Evolutionary conservation across 768 basidiomycete genomes (phyloP).

Genomic region (Podaxis sp.): DNA sequence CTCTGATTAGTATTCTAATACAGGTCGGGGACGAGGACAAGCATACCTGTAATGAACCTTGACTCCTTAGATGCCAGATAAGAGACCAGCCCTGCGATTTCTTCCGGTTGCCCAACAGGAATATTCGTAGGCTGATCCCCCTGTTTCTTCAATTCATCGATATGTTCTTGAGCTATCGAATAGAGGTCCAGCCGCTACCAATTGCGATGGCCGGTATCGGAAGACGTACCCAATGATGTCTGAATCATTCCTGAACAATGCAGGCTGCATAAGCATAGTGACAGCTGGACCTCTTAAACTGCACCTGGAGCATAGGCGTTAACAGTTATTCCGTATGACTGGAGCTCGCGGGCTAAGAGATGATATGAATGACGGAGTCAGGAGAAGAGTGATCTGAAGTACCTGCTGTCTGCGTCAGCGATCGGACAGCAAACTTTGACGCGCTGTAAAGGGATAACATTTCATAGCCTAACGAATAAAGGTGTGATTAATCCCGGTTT

Average conservation of each 20-base stretch:
- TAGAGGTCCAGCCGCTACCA: background rate
- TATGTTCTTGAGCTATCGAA: background rate
- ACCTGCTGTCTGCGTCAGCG: slow-evolving; percentile 40
- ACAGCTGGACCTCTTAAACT: background rate
- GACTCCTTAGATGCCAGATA: slow-evolving; percentile 22
- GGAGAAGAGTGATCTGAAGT: background rate
- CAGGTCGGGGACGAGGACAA: background rate
- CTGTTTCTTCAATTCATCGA: background rate
- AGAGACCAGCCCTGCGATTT: slow-evolving; percentile 21
- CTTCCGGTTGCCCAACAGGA: slow-evolving; percentile 9
- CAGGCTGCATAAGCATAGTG: background rate
- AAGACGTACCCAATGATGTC: background rate
- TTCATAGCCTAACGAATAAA: too few species aligned
- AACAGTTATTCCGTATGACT: slow-evolving; percentile 37
- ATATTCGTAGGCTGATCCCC: background rate
- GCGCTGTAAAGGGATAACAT: slow-evolving; percentile 28
- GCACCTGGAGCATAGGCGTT: slow-evolving; percentile 42
- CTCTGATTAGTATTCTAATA: background rate
- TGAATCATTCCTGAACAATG: background rate
- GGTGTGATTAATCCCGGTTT: background rate
- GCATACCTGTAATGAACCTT: slow-evolving; percentile 20
- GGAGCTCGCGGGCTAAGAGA: slow-evolving; percentile 34
- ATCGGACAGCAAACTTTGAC: slow-evolving; percentile 39
- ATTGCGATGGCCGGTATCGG: background rate
- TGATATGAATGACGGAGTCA: background rate